phyloP scores from a whole-genome alignment of 2,329 filamentous ascomycete genomes.

The Alternaria postmessia region DNA sequence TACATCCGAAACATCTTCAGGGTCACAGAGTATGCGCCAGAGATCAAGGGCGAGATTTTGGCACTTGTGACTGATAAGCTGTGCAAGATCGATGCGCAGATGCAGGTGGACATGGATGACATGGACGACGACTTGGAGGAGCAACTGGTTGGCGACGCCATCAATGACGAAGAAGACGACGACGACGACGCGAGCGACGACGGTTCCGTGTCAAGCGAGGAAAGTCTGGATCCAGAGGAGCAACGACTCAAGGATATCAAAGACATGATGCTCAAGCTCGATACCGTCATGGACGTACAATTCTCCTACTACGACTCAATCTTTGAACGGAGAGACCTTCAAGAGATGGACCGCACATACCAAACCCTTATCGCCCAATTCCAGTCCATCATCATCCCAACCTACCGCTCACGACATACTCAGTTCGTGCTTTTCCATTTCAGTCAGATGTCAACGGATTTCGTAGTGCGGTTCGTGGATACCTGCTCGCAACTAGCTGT shows the following conservation, averaged over 20 bases:
- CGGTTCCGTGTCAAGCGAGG: slow-evolving; percentile 75
- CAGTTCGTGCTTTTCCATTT: slow-evolving; percentile 98
- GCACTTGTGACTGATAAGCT: slow-evolving; percentile 84
- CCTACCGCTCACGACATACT: slow-evolving; percentile 88
- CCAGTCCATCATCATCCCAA: slow-evolving; percentile 84
- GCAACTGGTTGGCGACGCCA: slow-evolving; percentile 69
- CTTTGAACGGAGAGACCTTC: slow-evolving; percentile 71
- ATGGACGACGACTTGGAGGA: slow-evolving; percentile 87
- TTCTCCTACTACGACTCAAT: slow-evolving; percentile 82
- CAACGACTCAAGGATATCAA: slow-evolving; percentile 74
- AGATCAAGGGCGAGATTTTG: slow-evolving; percentile 80
- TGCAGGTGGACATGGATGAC: slow-evolving; percentile 92
- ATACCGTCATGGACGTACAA: slow-evolving; percentile 85
- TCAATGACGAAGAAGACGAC: slow-evolving; percentile 55
- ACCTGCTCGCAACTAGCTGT: slow-evolving; percentile 77
- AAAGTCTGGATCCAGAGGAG: slow-evolving; percentile 64
- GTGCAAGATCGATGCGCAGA: slow-evolving; percentile 93
- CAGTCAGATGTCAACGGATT: slow-evolving; percentile 78
- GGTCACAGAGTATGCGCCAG: slow-evolving; percentile 78
- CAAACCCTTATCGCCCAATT: slow-evolving; percentile 86
- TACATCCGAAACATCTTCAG: slow-evolving; percentile 86
- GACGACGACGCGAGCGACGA: slow-evolving; percentile 69
- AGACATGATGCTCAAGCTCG: slow-evolving; percentile 88
- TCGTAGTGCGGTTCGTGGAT: slow-evolving; percentile 84
- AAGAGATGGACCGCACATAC: slow-evolving; percentile 75